Conservation (phyloP, 1,284 basidiomycete genomes). For the Ustilago esculenta region DNA sequence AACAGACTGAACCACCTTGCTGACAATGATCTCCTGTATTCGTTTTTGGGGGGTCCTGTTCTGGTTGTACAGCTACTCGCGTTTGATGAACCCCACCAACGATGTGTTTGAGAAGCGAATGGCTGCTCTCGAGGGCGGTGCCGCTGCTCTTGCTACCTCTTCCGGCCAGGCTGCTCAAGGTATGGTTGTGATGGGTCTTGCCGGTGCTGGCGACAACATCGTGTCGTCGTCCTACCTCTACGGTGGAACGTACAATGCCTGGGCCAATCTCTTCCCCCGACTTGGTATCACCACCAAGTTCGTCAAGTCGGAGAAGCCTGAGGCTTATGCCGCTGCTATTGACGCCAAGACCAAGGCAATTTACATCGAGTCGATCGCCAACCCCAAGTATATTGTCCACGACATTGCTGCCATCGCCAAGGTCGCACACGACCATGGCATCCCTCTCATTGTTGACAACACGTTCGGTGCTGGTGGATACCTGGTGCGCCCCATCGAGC, state of each 20-base stretch:
- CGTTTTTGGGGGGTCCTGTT: too few relatives aligned
- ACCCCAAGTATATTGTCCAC: conserved; percentile 80
- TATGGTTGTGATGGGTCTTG: conserved; percentile 75
- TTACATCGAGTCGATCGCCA: conserved; percentile 84
- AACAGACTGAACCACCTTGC: not conserved
- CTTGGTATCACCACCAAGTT: conserved; percentile 83
- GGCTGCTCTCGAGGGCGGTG: conserved; percentile 83
- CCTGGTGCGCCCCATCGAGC: conserved; percentile 77
- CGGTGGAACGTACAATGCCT: conserved; percentile 82
- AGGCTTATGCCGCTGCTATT: conserved; percentile 75
- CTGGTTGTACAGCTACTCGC: conserved; percentile 63
- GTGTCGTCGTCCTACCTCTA: conserved; percentile 71
- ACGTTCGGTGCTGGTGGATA: conserved; percentile 88
- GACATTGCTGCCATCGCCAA: conserved; percentile 80
- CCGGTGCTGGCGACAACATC: conserved; percentile 81
- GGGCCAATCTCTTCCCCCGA: conserved; percentile 78
- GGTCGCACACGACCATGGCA: conserved; percentile 78
- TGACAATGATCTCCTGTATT: not conserved
- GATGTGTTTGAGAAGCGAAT: conserved; percentile 86
- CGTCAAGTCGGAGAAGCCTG: conserved; percentile 74
- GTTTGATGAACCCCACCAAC: conserved; percentile 84
- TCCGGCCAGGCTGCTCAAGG: conserved; percentile 86
- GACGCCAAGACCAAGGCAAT: conserved; percentile 69
- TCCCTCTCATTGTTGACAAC: conserved; percentile 87
- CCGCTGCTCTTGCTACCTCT: conserved; percentile 79